Evolutionary conservation across 2,329 filamentous ascomycete genomes (phyloP).

Genomic region (Thermoascus crustaceus): DNA sequence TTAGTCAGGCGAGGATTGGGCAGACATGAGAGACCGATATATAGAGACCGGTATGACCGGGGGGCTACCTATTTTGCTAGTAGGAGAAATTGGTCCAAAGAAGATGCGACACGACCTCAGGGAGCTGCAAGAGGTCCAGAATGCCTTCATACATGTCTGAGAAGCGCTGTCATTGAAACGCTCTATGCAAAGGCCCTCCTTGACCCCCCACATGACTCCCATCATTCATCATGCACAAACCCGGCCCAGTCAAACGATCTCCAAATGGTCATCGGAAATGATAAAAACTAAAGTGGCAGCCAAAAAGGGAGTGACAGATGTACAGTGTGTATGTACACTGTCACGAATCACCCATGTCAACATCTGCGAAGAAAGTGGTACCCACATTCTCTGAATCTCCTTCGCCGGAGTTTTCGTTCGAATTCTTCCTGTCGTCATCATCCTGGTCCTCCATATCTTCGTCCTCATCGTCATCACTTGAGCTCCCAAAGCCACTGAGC

Average conservation of each 20-base stretch:
- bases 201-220: conserved; percentile 11
- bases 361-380: conserved; percentile 54
- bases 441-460: conserved; percentile 71
- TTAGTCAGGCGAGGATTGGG: conserved; percentile 6
- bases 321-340: too few species aligned
- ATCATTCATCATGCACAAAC: conserved; percentile 12
- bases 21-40: conserved; percentile 4
- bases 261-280: conserved; percentile 4
- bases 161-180: conserved; percentile 14
- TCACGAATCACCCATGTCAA: conserved; percentile 54
- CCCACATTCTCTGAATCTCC: conserved; percentile 58
- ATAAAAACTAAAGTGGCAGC: conserved; percentile 13
- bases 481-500: conserved; percentile 86
- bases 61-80: conserved; percentile 12
- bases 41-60: conserved; percentile 5
- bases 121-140: conserved; percentile 13
- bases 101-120: conserved; percentile 12
- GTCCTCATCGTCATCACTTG: conserved; percentile 91
- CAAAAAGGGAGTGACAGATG: conserved; percentile 10
- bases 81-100: conserved; percentile 10
- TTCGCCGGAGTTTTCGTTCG: conserved; percentile 35
- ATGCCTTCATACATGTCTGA: conserved; percentile 16
- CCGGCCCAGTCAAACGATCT: conserved; percentile 3
- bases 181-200: conserved; percentile 12
- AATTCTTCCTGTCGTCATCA: conserved; percentile 49